Evolutionary conservation across 2,329 filamentous ascomycete species (phyloP).

Genomic region (Pyrenochaeta sp.): DNA sequence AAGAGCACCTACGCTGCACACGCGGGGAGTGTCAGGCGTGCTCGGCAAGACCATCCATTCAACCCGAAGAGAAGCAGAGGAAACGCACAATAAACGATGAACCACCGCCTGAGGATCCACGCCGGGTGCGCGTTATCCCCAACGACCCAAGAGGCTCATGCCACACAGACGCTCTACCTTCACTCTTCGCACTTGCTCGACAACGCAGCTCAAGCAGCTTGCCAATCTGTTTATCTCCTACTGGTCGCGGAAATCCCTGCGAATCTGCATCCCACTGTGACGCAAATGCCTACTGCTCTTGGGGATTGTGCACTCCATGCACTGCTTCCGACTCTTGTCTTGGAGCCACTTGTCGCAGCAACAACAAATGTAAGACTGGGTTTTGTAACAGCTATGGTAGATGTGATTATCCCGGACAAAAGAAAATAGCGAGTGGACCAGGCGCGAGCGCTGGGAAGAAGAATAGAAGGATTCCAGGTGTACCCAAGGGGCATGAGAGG

Average conservation of each 20-base stretch:
- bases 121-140: not conserved
- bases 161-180: constrained; percentile 19
- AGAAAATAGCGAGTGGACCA: constrained; percentile 31
- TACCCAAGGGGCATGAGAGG: constrained; percentile 30
- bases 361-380: constrained; percentile 43
- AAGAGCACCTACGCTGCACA: constrained; percentile 35
- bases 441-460: constrained; percentile 25
- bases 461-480: constrained; percentile 24
- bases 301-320: constrained; percentile 38
- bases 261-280: constrained; percentile 32
- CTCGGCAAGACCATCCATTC: constrained; percentile 22
- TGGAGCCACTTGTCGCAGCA: constrained; percentile 33
- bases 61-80: not conserved
- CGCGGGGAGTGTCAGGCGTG: constrained; percentile 31
- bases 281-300: constrained; percentile 37
- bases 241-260: constrained; percentile 33
- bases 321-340: constrained; percentile 26
- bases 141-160: constrained; percentile 28
- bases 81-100: not conserved
- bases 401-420: constrained; percentile 38
- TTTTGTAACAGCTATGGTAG: constrained; percentile 39
- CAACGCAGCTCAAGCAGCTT: constrained; percentile 3
- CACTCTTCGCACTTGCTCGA: constrained; percentile 18
- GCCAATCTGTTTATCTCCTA: constrained; percentile 15
- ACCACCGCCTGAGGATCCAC: constrained; percentile 4